These are phyloP conservation scores for Theobroma cacao DNA, from an alignment of 345 rosid species.

Conservation along the genomic window DNA sequence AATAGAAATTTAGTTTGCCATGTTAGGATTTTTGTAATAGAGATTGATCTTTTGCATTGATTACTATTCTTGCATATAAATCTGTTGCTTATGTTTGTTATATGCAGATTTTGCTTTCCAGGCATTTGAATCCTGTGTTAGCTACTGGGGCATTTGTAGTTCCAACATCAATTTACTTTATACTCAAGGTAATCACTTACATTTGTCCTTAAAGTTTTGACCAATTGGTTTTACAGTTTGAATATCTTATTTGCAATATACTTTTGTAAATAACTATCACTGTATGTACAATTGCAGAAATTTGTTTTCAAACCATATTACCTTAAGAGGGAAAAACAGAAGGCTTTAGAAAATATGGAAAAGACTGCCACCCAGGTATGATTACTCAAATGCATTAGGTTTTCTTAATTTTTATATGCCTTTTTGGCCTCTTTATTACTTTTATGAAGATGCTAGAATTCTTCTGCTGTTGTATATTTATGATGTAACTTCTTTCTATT, in stretches of 20 bases:
- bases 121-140: constrained; percentile 52
- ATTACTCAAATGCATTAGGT: constrained; percentile 1
- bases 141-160: constrained; percentile 78
- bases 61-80: constrained; percentile 3
- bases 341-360: constrained; percentile 66
- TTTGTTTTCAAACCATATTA: constrained; percentile 73
- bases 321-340: constrained; percentile 63
- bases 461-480: neutral
- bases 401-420: constrained; percentile 12
- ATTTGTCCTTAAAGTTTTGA: neutral
- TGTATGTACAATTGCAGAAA: constrained; percentile 46
- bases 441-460: neutral
- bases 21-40: neutral
- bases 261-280: neutral
- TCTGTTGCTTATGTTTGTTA: constrained; percentile 25
- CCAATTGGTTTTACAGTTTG: constrained; percentile 4
- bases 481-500: neutral
- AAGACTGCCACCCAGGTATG: constrained; percentile 74
- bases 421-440: constrained; percentile 2
- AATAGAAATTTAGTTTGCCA: neutral
- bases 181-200: constrained; percentile 63
- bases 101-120: constrained; percentile 79
- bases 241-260: constrained; percentile 2
- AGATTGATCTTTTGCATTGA: neutral
- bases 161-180: constrained; percentile 83